phyloP scores from a whole-genome alignment of 768 basidiomycete species.

The Auricularia cornea region DNA sequence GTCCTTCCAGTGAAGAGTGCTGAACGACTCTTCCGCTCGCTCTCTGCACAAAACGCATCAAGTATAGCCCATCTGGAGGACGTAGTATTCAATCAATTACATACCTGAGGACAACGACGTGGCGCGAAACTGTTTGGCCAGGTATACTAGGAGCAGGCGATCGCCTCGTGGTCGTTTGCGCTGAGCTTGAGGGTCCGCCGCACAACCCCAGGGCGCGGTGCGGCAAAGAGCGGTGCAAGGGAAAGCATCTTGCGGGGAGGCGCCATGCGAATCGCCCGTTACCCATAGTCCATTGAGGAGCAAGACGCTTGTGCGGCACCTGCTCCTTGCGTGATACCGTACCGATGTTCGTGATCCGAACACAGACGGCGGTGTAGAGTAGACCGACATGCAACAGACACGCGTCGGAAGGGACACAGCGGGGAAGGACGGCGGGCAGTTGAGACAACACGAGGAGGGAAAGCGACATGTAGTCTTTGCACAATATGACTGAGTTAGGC shows the following conservation, averaged over 20 bases:
- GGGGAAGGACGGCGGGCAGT: slow-evolving; percentile 49
- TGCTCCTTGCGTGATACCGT: slow-evolving; percentile 95
- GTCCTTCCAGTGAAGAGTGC: too few species aligned
- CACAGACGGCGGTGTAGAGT: slow-evolving; percentile 56
- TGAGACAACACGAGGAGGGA: slow-evolving; percentile 66
- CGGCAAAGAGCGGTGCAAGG: slow-evolving; percentile 46
- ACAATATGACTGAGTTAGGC: slow-evolving; percentile 93
- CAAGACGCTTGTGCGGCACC: slow-evolving; percentile 67
- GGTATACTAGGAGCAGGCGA: slow-evolving; percentile 52
- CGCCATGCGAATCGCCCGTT: slow-evolving; percentile 59
- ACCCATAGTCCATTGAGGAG: slow-evolving; percentile 79
- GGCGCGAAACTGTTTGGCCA: too few species aligned
- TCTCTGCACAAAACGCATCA: too few species aligned
- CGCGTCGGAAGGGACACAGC: slow-evolving; percentile 38
- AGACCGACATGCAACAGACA: slow-evolving; percentile 73
- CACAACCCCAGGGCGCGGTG: slow-evolving; percentile 50
- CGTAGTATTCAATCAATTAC: too few species aligned
- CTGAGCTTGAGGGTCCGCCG: slow-evolving; percentile 53
- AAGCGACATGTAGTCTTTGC: slow-evolving; percentile 82
- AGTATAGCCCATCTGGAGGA: too few species aligned
- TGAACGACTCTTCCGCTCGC: too few species aligned
- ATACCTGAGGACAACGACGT: too few species aligned
- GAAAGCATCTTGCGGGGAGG: slow-evolving; percentile 56
- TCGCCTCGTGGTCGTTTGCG: slow-evolving; percentile 56
- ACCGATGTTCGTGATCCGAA: slow-evolving; percentile 69